Conservation (phyloP, 2,329 filamentous ascomycete species). For the Fusarium virguliforme region DNA sequence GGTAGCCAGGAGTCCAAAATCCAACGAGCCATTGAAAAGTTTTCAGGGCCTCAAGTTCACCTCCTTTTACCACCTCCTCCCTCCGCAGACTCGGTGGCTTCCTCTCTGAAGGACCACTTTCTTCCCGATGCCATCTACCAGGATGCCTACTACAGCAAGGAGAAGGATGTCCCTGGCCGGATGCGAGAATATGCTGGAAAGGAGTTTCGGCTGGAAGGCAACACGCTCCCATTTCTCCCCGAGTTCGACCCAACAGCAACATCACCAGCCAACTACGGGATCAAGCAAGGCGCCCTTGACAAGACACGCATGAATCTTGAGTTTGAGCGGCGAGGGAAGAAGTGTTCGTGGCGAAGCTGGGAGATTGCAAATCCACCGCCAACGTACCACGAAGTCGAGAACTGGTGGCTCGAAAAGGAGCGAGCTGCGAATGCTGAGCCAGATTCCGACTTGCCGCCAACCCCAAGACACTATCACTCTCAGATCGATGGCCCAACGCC, state of each 20-base stretch:
- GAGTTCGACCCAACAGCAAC: constrained; percentile 78
- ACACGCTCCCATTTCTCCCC: constrained; percentile 84
- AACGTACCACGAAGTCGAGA: constrained; percentile 75
- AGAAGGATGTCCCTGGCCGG: constrained; percentile 84
- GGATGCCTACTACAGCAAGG: constrained; percentile 87
- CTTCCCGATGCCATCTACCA: constrained; percentile 83
- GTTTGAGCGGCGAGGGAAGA: constrained; percentile 64
- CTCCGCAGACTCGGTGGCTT: constrained; percentile 44
- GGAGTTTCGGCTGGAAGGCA: constrained; percentile 84
- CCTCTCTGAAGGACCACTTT: constrained; percentile 46
- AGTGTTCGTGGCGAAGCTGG: constrained; percentile 78
- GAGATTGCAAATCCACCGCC: constrained; percentile 82
- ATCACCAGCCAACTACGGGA: constrained; percentile 70
- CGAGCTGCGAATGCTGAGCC: constrained; percentile 19
- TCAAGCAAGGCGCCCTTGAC: constrained; percentile 67
- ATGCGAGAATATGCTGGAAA: constrained; percentile 88
- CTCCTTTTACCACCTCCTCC: constrained; percentile 52
- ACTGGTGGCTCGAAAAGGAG: constrained; percentile 73
- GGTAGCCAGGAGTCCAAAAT: constrained; percentile 29
- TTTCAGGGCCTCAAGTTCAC: constrained; percentile 33
- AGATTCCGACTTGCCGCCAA: constrained; percentile 43
- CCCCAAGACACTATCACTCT: constrained; percentile 69
- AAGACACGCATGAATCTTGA: constrained; percentile 65
- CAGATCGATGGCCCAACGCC: constrained; percentile 94
- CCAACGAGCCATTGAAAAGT: constrained; percentile 32